Percentiles rank a stretch among this genome's conserved stretches.
These are phyloP conservation scores for Beauveria asiatica DNA, from an alignment of 2,329 filamentous ascomycete genomes.

Conservation along the genomic window DNA sequence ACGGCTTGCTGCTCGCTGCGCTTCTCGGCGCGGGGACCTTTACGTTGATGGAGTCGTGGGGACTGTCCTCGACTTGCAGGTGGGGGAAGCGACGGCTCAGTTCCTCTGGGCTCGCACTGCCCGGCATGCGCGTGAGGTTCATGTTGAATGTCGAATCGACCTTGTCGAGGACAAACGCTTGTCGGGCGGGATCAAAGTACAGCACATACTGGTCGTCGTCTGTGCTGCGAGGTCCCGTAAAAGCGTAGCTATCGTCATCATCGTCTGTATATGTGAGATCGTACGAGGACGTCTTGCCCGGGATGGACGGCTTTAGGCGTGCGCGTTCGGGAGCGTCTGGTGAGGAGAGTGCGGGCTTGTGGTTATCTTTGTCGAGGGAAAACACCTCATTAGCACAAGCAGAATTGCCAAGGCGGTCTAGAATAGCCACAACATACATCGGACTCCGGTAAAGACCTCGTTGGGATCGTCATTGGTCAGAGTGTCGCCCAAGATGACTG, in stretches of 20 bases:
- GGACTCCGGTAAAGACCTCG: slow-evolving; percentile 51
- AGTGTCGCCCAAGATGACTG: slow-evolving; percentile 54
- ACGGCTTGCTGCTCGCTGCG: background rate
- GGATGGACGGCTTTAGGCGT: slow-evolving; percentile 42
- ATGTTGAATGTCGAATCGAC: slow-evolving; percentile 78
- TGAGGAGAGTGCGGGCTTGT: slow-evolving; percentile 47
- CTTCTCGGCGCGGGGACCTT: background rate
- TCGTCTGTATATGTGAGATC: slow-evolving; percentile 45
- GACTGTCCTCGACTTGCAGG: slow-evolving; percentile 35
- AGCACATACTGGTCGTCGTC: slow-evolving; percentile 55
- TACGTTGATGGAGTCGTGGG: slow-evolving; percentile 14
- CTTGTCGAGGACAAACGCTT: slow-evolving; percentile 74
- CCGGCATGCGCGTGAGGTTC: slow-evolving; percentile 67
- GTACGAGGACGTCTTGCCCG: slow-evolving; percentile 43
- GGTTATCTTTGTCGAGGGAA: slow-evolving; percentile 43
- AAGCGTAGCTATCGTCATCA: slow-evolving; percentile 48
- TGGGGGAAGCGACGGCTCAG: slow-evolving; percentile 61
- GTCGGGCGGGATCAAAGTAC: slow-evolving; percentile 64
- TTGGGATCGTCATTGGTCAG: slow-evolving; percentile 47
- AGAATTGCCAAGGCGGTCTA: background rate
- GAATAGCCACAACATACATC: slow-evolving; percentile 35
- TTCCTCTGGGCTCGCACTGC: slow-evolving; percentile 52
- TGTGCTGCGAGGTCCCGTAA: slow-evolving; percentile 49
- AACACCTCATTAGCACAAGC: background rate
- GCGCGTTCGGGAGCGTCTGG: slow-evolving; percentile 39